Evolutionary conservation across 768 basidiomycete species (phyloP), one percentile per base, ranked within the genome.

Genomic region (Boletus rex-veris): DNA sequence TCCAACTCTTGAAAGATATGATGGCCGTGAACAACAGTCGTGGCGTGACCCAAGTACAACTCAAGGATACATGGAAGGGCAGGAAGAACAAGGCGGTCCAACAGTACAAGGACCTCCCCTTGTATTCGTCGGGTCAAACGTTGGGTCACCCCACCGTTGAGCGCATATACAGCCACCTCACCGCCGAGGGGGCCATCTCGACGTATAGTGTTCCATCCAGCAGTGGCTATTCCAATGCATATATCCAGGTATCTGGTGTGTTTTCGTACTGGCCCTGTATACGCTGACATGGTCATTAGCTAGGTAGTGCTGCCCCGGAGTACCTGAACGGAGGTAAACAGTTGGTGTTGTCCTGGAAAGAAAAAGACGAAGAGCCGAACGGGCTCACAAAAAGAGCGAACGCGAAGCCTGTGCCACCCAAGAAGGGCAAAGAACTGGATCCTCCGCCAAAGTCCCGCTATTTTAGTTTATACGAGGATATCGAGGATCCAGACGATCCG

Each of bases 51-150:
- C 70, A 82, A 46, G 65, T 71, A 21, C 81, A 84, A 41, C 80
- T 85, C 55, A 76, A 80, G 36, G 77, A 79, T 30, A 78, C 86
- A 18, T 84, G 88, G 71, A 77, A 80, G 18, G 94, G 94, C 4
- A 76, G 80, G 40, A 83, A 80, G 44, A 58, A 59, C 47, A 73
- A 67, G 24, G 62, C 67, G 45, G 74, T 73, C 16, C 73, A 81
- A 57, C 73, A 67, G 53, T 74, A 74, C 51, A 81, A 75, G 46
- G 75, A 78, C 0, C 74, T 83, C 40, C 59, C 75, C 4, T 62
- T 73, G 28, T 84, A 81, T 59, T 92, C 86, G 1, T 75, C 74
- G 2, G 82, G 83, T 30, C 75, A 75, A 59, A 61, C 77, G 10
- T 58, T 85, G 40, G 68, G 74, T 3, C 71, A 74, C 5, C 80